These are phyloP conservation scores for Lactarius psammicola DNA, from an alignment of 768 basidiomycete species.

Conservation along the genomic window DNA sequence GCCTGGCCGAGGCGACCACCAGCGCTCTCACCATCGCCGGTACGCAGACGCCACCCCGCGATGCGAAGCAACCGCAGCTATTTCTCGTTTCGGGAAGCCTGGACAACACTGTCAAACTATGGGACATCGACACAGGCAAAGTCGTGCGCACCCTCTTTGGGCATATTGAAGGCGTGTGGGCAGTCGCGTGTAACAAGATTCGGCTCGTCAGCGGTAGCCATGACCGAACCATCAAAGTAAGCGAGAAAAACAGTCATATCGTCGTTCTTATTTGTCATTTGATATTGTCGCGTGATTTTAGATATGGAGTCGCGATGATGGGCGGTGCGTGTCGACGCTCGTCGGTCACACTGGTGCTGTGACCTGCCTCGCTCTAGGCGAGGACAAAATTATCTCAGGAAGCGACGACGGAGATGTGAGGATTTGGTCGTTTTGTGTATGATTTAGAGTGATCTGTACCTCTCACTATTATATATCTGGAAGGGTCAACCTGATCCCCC, in stretches of 20 bases:
- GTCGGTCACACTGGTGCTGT: constrained; percentile 95
- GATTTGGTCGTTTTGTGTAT: constrained; percentile 55
- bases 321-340: constrained; percentile 81
- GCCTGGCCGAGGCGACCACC: not conserved
- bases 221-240: constrained; percentile 94
- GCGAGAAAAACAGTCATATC: constrained; percentile 31
- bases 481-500: too few species aligned
- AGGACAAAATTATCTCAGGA: constrained; percentile 96
- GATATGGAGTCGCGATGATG: constrained; percentile 94
- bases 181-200: constrained; percentile 87
- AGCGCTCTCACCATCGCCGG: constrained; percentile 1
- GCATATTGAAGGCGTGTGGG: constrained; percentile 98
- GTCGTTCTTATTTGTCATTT: constrained; percentile 9
- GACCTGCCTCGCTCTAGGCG: constrained; percentile 83
- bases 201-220: constrained; percentile 91
- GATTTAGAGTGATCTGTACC: not conserved
- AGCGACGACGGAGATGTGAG: constrained; percentile 88
- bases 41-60: constrained; percentile 14
- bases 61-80: constrained; percentile 40
- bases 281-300: constrained; percentile 33
- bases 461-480: not conserved
- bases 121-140: constrained; percentile 89
- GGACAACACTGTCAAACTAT: constrained; percentile 94
- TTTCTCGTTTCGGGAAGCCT: constrained; percentile 85
- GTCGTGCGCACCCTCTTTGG: constrained; percentile 85